phyloP scores from a whole-genome alignment of 2,329 filamentous ascomycete genomes.

The Hypocrella siamensis region DNA sequence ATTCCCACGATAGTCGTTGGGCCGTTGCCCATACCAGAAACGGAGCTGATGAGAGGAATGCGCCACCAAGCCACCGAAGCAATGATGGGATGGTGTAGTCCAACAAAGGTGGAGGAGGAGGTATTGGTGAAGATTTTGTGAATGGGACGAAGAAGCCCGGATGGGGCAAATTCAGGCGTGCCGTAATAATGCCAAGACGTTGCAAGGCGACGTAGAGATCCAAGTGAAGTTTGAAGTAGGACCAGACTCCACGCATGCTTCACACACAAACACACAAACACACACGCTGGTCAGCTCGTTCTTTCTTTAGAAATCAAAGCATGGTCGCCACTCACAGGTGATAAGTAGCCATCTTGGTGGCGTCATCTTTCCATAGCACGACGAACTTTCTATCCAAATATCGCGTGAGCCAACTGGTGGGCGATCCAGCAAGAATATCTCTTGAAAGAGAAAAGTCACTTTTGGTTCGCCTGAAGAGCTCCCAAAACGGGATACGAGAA shows the following conservation, averaged over 20 bases:
- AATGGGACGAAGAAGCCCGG: conserved; percentile 39
- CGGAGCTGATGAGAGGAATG: conserved; percentile 27
- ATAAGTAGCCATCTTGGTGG: conserved; percentile 9
- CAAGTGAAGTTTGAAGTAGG: conserved; percentile 32
- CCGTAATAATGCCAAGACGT: conserved; percentile 29
- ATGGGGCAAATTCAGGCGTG: conserved; percentile 24
- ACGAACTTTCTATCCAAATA: conserved; percentile 13
- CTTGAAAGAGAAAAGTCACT: conserved; percentile 13
- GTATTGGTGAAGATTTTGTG: conserved; percentile 31
- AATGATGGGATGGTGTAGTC: conserved; percentile 23
- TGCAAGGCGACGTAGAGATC: conserved; percentile 38
- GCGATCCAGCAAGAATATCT: conserved; percentile 17
- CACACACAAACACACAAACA: neutral
- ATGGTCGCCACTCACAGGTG: conserved; percentile 11
- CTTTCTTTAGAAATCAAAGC: too few species aligned
- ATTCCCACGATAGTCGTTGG: conserved; percentile 19
- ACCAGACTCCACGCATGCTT: conserved; percentile 18
- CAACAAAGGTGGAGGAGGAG: conserved; percentile 24
- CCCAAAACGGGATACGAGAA: conserved; percentile 30
- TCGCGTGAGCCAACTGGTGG: conserved; percentile 12
- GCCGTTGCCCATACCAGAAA: conserved; percentile 30
- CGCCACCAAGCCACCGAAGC: conserved; percentile 24
- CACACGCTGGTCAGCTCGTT: too few species aligned
- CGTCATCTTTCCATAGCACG: conserved; percentile 10
- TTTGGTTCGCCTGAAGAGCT: conserved; percentile 17